Evolutionary conservation across 106 monocot genomes (phyloP), one percentile per base, ranked within the genome.

Genomic region (Triglochin maritima): DNA sequence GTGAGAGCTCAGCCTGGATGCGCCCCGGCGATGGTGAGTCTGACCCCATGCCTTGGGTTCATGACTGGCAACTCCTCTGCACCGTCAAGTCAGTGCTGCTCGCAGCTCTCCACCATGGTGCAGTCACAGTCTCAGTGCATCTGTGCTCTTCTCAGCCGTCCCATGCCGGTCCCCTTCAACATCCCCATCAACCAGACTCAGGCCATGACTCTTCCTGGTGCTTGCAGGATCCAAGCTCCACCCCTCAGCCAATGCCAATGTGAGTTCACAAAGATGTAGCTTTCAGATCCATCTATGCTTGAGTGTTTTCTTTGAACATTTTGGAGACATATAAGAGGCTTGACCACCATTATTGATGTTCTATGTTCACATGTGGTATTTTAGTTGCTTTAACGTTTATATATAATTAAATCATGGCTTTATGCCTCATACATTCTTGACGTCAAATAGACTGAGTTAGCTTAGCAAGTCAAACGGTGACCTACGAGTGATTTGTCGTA

Each of bases 181-280:
- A 16, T 74, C 7, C 63, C 63, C 65, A 46, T 50, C 16, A 79
- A 66, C 64, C 69, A 59, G 53, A 74, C 79, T 2, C 73, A 63
- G 49, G 79, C 79, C 15, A 46, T 73, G 46, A 56, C 73, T 42
- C 72, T 73, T 43, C 78, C 78, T 46, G 67, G 78, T 12, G 71
- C 64, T 17, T 72, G 72, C 72, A 63, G 64, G 13, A 55, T 63
- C 44, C 44, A 72, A 16, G 56, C 64, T 9, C 72, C 72, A 9
- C 43, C 63, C n/a, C 49, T 60, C 9, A 48, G 15, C 43, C 71
- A 61, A 9, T 71, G 71, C 62, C 60, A 61, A 17, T 17, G 70
- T 70, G 47, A 45, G 54, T 42, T 57, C n/a, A 6, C n/a, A 9
- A 29, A 29, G 29, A 29, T 29, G 29, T 29, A 29, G 29, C 29